Conservation (phyloP, 2,329 filamentous ascomycete species). For the Alternaria ethzedia region DNA sequence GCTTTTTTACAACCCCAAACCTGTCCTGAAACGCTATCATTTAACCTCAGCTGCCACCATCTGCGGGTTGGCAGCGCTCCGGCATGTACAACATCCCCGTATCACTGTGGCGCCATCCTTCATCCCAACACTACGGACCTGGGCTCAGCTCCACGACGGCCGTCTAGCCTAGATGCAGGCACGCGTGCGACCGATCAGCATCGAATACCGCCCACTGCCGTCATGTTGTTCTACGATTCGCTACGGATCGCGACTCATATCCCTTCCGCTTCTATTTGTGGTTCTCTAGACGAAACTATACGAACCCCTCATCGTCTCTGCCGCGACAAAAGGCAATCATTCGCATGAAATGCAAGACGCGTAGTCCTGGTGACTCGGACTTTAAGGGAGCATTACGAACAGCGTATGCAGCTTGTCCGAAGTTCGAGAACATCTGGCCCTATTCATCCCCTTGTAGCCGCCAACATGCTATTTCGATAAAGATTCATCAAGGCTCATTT, state of each 20-base stretch:
- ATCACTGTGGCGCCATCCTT: constrained; percentile 17
- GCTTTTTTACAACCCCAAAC: constrained; percentile 6
- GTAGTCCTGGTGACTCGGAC: constrained; percentile 15
- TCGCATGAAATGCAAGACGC: constrained; percentile 16
- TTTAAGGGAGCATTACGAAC: constrained; percentile 21
- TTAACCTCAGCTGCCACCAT: not conserved
- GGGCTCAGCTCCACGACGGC: constrained; percentile 21
- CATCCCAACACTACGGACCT: constrained; percentile 23
- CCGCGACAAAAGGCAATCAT: constrained; percentile 19
- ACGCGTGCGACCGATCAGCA: constrained; percentile 20
- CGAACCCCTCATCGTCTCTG: constrained; percentile 6
- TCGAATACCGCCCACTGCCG: constrained; percentile 4
- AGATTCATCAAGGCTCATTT: constrained; percentile 22
- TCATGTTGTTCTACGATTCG: constrained; percentile 13
- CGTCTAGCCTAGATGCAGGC: constrained; percentile 14
- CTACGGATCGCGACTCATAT: constrained; percentile 3
- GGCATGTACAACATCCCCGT: constrained; percentile 13
- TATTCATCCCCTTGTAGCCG: constrained; percentile 5
- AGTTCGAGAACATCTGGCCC: constrained; percentile 14
- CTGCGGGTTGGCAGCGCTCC: constrained; percentile 2
- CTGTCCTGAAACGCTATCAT: constrained; percentile 2
- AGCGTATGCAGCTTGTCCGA: constrained; percentile 17
- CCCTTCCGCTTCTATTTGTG: constrained; percentile 23
- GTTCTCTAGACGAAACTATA: constrained; percentile 14
- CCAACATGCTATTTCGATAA: constrained; percentile 21